A percentile compares a stretch with the other conserved stretches of the same genome.
phyloP scores from a whole-genome alignment of 176 grass and related monocot genomes.

The Zea luxurians region DNA sequence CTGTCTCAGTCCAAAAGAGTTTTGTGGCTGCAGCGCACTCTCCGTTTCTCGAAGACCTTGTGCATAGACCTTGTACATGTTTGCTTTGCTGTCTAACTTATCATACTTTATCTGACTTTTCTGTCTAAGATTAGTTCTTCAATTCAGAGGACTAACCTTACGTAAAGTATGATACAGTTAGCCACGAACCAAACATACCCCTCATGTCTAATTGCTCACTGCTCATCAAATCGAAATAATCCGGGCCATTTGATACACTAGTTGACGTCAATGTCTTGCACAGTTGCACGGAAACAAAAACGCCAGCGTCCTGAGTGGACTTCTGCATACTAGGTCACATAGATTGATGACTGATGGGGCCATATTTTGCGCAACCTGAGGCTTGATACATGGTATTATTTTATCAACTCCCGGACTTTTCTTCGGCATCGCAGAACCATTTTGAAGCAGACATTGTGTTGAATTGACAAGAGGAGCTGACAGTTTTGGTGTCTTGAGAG shows the following conservation, averaged over 20 bases:
- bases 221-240: neutral
- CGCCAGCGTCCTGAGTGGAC: neutral
- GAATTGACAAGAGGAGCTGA: neutral
- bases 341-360: neutral
- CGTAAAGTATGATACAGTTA: too few species aligned
- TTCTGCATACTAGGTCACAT: neutral
- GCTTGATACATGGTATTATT: neutral
- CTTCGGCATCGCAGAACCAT: neutral
- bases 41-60: too few species aligned
- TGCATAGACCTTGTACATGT: too few species aligned
- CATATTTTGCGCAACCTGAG: neutral
- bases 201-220: too few species aligned
- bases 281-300: neutral
- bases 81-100: too few species aligned
- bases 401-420: neutral
- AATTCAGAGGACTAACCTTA: too few species aligned
- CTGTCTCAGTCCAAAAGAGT: neutral
- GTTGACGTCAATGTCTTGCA: neutral
- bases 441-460: neutral
- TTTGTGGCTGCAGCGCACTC: neutral
- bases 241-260: neutral
- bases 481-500: constrained; percentile 2
- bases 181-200: too few species aligned
- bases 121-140: too few species aligned
- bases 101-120: too few species aligned